phyloP scores from a whole-genome alignment of 129 eudicot species.

The Logfia minima region DNA sequence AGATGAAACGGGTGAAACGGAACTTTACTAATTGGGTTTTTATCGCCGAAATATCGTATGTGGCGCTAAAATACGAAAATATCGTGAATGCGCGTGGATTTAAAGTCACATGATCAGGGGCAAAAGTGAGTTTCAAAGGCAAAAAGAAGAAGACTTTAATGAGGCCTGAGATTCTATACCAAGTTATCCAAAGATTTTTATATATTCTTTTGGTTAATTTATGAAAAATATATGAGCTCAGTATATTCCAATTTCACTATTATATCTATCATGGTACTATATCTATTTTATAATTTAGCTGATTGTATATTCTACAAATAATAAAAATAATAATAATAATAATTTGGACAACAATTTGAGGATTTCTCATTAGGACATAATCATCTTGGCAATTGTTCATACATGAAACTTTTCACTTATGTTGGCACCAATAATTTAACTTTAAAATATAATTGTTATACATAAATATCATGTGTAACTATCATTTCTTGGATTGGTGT shows the following conservation, averaged over 20 bases:
- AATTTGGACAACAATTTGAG: too few relatives aligned
- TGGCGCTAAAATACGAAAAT: background rate
- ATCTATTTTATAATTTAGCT: too few relatives aligned
- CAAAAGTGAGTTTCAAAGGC: constrained; percentile 30
- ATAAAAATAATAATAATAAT: too few relatives aligned
- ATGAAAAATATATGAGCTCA: background rate
- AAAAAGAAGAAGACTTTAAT: constrained; percentile 32
- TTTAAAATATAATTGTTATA: background rate
- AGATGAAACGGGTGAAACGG: background rate
- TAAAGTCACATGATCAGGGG: constrained; percentile 28
- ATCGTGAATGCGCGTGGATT: constrained; percentile 44
- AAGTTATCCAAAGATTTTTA: constrained; percentile 10
- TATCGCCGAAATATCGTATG: constrained; percentile 24
- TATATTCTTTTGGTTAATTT: background rate
- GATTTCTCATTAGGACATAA: too few relatives aligned
- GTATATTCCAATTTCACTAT: too few relatives aligned
- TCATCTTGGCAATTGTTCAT: background rate
- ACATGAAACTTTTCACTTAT: background rate
- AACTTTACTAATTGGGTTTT: constrained; percentile 10
- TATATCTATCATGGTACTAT: too few relatives aligned
- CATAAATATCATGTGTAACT: background rate
- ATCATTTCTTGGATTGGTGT: background rate
- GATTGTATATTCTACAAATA: too few relatives aligned
- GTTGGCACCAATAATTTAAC: background rate
- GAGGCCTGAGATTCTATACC: constrained; percentile 29